A percentile compares a stretch with the other conserved stretches of the same genome.
phyloP scores from a whole-genome alignment of 352 stramenopile genomes.

The Halophytophthora batemanensis region DNA sequence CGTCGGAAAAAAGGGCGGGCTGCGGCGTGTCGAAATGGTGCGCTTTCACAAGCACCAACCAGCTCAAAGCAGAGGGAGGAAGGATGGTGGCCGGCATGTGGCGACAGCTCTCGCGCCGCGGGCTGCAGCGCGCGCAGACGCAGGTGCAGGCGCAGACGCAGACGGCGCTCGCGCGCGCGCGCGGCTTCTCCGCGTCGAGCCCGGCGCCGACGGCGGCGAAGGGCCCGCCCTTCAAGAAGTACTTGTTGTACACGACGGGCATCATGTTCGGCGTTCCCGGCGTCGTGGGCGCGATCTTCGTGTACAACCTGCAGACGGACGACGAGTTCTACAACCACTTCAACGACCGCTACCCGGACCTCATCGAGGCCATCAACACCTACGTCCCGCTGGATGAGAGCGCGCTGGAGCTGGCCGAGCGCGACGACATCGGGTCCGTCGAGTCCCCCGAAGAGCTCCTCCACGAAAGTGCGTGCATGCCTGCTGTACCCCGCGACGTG shows the following conservation, averaged over 20 bases:
- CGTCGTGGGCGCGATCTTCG: constrained; percentile 58
- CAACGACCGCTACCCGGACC: constrained; percentile 75
- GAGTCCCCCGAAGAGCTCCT: constrained; percentile 49
- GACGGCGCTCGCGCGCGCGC: background rate
- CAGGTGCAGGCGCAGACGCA: background rate
- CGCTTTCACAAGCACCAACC: no score
- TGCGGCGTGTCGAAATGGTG: no score
- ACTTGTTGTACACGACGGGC: constrained; percentile 71
- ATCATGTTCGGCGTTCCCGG: constrained; percentile 79
- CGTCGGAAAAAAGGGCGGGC: no score
- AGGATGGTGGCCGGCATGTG: constrained; percentile 5
- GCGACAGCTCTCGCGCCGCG: constrained; percentile 12
- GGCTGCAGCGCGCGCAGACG: constrained; percentile 5
- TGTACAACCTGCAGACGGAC: constrained; percentile 83
- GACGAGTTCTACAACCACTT: constrained; percentile 86
- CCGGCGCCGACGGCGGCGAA: constrained; percentile 1
- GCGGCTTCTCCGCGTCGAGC: constrained; percentile 12
- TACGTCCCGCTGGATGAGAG: constrained; percentile 61
- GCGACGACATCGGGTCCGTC: constrained; percentile 69
- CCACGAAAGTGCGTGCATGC: constrained; percentile 53
- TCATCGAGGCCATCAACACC: constrained; percentile 63
- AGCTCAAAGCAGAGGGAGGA: background rate
- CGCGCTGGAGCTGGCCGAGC: constrained; percentile 35
- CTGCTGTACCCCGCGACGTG: background rate
- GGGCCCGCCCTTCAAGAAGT: constrained; percentile 60